phyloP scores from a whole-genome alignment of 2,329 filamentous ascomycete species.

The Penicillium brasilianum region DNA sequence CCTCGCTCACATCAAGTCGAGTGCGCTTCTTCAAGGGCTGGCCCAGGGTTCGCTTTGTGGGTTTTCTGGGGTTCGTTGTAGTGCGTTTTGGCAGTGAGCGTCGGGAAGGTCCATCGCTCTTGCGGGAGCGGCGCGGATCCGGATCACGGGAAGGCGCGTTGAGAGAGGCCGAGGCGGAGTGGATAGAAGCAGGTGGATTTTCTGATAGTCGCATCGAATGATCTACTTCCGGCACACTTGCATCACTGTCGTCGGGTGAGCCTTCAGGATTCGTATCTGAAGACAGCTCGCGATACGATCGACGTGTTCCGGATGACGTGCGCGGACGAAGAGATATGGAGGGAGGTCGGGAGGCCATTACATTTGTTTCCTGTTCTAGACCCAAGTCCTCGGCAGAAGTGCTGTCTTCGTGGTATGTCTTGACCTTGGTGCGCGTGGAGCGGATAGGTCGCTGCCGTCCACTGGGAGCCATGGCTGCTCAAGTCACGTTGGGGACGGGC shows the following conservation, averaged over 20 bases:
- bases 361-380: conserved; percentile 19
- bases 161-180: neutral
- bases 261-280: conserved; percentile 36
- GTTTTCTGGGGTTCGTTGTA: conserved; percentile 26
- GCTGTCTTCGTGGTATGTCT: conserved; percentile 47
- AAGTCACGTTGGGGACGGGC: conserved; percentile 14
- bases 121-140: conserved; percentile 9
- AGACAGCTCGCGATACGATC: conserved; percentile 44
- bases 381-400: conserved; percentile 37
- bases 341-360: conserved; percentile 21
- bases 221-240: conserved; percentile 14
- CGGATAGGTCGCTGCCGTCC: conserved; percentile 39
- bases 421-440: conserved; percentile 41
- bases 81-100: conserved; percentile 8
- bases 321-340: conserved; percentile 41
- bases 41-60: conserved; percentile 12
- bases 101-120: conserved; percentile 20
- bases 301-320: conserved; percentile 32
- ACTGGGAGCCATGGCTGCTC: conserved; percentile 38
- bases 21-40: conserved; percentile 34
- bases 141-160: conserved; percentile 5
- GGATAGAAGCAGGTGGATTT: neutral
- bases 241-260: conserved; percentile 15
- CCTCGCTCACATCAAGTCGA: conserved; percentile 28
- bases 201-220: neutral